Evolutionary conservation across 1,139 yeast genomes (phyloP), one percentile per base, ranked within the genome.

Genomic region (Saccharomycopsis hybrid): DNA sequence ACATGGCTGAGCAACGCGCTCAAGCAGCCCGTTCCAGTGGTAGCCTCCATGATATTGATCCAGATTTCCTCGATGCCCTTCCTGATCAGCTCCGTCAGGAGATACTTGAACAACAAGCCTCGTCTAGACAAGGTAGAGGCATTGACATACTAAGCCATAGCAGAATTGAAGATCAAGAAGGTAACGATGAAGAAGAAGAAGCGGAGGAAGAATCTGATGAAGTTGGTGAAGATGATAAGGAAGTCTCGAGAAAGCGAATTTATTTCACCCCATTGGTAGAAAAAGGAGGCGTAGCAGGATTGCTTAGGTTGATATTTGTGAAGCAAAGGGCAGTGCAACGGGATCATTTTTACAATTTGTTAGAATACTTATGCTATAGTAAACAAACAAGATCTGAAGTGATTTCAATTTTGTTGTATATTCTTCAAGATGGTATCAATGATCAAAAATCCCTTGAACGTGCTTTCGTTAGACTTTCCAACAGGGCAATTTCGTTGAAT

Each of bases 361-460:
- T 89, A 53, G 78, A 78, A 35, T 79, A 77, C 54, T 64, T 89
- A 54, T 85, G 95, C 61, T 75, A 78, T 55, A 87, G 83, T 64
- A 85, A 85, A 61, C 94, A 84, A 56, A 85, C 87, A 8, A 69
- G 97, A 48, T 69, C 78, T 25, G 97, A 90, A 56, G 76, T 88
- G n/a, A 72, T 89, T 63, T 80, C 84, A 43, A 68, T 84, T 51
- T 64, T 89, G 48, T 65, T 89, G 44, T 79, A 83, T 32, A 76
- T 89, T 43, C 67, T 90, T 42, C 82, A 82, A 55, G 96, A 89
- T 57, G 95, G 94, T 5, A 71, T 85, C 11, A 63, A 65, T 1
- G 84, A 78, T 57, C 82, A 80, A 49, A 73, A 72, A 30, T 67
- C 87, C 0, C 65, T 87, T 48, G 92, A 85, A 57, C 77, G 72